Percentiles rank a stretch among this genome's conserved stretches.
Conservation (phyloP, 371 early-diverging fungal species). For the Mortierella sp. region DNA sequence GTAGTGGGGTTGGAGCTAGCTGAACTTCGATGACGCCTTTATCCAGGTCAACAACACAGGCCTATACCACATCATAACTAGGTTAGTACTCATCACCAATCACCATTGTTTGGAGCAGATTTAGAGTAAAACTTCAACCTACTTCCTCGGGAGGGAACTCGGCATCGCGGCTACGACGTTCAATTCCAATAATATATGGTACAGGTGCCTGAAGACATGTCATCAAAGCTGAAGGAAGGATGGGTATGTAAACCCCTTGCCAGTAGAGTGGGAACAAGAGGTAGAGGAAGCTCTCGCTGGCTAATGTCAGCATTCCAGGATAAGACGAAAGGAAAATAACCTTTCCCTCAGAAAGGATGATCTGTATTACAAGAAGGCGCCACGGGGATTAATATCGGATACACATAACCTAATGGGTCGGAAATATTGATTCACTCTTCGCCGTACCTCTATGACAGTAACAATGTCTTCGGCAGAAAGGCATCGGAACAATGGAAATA, state of each 20-base stretch:
- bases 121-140: not conserved
- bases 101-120: not conserved
- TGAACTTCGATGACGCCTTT: conserved; percentile 65
- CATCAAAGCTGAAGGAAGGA: conserved; percentile 77
- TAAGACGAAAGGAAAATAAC: conserved; percentile 81
- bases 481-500: conserved; percentile 82
- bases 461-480: conserved; percentile 80
- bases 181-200: conserved; percentile 85
- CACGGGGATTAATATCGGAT: conserved; percentile 28
- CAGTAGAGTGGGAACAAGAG: conserved; percentile 84
- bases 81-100: not conserved
- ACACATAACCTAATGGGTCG: not conserved
- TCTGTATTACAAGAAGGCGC: conserved; percentile 33
- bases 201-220: conserved; percentile 86
- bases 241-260: conserved; percentile 87
- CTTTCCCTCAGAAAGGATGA: conserved; percentile 79
- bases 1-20: conserved; percentile 59
- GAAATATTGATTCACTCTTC: not conserved
- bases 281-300: conserved; percentile 76
- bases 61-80: conserved; percentile 37
- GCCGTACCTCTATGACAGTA: conserved; percentile 69
- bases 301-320: conserved; percentile 79
- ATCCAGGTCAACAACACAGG: conserved; percentile 71
- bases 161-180: conserved; percentile 66
- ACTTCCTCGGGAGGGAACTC: conserved; percentile 77